A percentile compares a stretch with the other conserved stretches of the same genome.
These are phyloP conservation scores for carrot (Daucus carota) DNA, from an alignment of 129 eudicot genomes.

Conservation along the genomic window DH1_v3.0 NC_030382.2:58060501-58061000, in stretches of 20 bases:
- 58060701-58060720: constrained; percentile 38
- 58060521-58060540: constrained; percentile 55
- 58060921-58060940: constrained; percentile 55
- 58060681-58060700: constrained; percentile 61
- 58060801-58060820: constrained; percentile 40
- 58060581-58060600: constrained; percentile 66
- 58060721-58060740: neutral
- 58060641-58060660: constrained; percentile 63
- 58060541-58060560: constrained; percentile 52
- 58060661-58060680: constrained; percentile 74
- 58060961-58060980: constrained; percentile 7
- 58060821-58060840: constrained; percentile 50
- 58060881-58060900: constrained; percentile 29
- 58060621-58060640: constrained; percentile 60
- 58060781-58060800: constrained; percentile 54
- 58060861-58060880: constrained; percentile 36
- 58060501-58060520: constrained; percentile 73
- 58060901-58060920: constrained; percentile 43
- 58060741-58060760: neutral
- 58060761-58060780: neutral
- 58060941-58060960: constrained; percentile 51
- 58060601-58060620: constrained; percentile 69
- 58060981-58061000: neutral
- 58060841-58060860: constrained; percentile 46
- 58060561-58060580: constrained; percentile 35